Conservation (phyloP, 306 rosid genomes). For the Rosa lucieae region DNA sequence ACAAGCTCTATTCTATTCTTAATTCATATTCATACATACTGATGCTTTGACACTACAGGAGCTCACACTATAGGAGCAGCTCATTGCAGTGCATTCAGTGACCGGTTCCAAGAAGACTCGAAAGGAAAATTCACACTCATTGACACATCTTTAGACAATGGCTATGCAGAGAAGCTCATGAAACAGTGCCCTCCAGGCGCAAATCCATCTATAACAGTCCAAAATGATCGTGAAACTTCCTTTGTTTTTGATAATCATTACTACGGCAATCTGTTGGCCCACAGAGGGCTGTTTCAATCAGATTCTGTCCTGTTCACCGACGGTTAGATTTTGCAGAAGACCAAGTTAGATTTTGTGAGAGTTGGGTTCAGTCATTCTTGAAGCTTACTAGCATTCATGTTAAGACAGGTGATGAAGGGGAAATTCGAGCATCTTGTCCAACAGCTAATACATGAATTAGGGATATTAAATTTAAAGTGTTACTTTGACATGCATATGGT, state of each 20-base stretch:
- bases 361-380: slow-evolving; percentile 66
- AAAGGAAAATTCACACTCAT: slow-evolving; percentile 50
- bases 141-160: slow-evolving; percentile 56
- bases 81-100: slow-evolving; percentile 73
- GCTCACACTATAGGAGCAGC: slow-evolving; percentile 85
- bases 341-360: slow-evolving; percentile 54
- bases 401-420: slow-evolving; percentile 64
- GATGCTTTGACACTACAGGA: slow-evolving; percentile 41
- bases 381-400: slow-evolving; percentile 65
- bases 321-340: slow-evolving; percentile 51
- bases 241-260: slow-evolving; percentile 71
- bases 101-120: slow-evolving; percentile 53
- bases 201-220: slow-evolving; percentile 45
- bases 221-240: slow-evolving; percentile 69
- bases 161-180: slow-evolving; percentile 63
- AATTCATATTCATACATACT: not conserved
- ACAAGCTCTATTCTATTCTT: not conserved
- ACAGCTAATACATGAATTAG: slow-evolving; percentile 32
- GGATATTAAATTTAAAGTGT: not conserved
- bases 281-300: slow-evolving; percentile 68
- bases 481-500: not conserved
- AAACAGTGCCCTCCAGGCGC: slow-evolving; percentile 48
- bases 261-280: slow-evolving; percentile 55
- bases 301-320: slow-evolving; percentile 60
- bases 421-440: slow-evolving; percentile 62